These are phyloP conservation scores for Teratosphaeria destructans DNA, from an alignment of 2,329 filamentous ascomycete species.

Conservation along the genomic window DNA sequence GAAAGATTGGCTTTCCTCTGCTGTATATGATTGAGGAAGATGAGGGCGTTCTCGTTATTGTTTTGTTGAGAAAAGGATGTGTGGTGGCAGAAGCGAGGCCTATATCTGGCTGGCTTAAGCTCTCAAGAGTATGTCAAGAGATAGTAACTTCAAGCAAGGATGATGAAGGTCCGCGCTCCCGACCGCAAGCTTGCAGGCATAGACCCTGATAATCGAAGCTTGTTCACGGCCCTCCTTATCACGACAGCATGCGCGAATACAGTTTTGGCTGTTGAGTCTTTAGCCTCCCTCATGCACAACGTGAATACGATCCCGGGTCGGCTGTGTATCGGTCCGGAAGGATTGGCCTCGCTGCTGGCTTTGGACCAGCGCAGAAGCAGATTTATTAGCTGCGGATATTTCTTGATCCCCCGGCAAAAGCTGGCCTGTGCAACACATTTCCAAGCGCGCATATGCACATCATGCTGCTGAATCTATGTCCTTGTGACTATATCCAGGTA, in stretches of 20 bases:
- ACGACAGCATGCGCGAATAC: neutral
- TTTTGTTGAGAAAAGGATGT: neutral
- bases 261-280: neutral
- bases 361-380: constrained; percentile 5
- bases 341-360: neutral
- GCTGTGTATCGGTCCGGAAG: neutral
- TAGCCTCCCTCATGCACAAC: neutral
- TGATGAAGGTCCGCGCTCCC: neutral
- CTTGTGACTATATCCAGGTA: too few relatives aligned
- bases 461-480: too few relatives aligned
- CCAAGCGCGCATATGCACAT: too few relatives aligned
- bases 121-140: neutral
- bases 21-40: neutral
- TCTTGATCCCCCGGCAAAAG: neutral
- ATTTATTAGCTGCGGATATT: neutral
- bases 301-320: neutral
- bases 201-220: neutral
- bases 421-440: too few relatives aligned
- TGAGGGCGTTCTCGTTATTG: neutral
- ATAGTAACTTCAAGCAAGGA: neutral
- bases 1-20: neutral
- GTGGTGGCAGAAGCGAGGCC: neutral
- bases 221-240: neutral
- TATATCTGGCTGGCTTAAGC: neutral
- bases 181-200: neutral